Conservation (phyloP, 768 basidiomycete genomes). For the Mycena pura region DNA sequence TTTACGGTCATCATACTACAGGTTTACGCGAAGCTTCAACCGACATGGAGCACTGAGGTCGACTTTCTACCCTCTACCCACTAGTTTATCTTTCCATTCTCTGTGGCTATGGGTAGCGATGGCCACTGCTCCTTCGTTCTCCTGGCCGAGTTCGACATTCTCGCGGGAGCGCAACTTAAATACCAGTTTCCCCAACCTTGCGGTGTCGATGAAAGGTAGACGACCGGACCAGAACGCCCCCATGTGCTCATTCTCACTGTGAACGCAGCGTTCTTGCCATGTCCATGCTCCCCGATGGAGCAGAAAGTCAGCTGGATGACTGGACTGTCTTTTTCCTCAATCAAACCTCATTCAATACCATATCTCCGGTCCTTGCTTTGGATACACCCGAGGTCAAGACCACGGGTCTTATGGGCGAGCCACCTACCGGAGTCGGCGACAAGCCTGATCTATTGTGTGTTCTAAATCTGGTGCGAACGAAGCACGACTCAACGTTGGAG, state of each 20-base stretch:
- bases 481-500: slow-evolving; percentile 72
- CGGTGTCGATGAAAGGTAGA: slow-evolving; percentile 93
- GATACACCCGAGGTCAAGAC: slow-evolving; percentile 52
- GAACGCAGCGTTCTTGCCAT: slow-evolving; percentile 83
- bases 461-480: slow-evolving; percentile 79
- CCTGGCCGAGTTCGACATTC: slow-evolving; percentile 98
- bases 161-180: slow-evolving; percentile 89
- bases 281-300: slow-evolving; percentile 98
- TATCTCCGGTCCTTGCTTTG: slow-evolving; percentile 80
- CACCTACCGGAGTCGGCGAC: slow-evolving; percentile 32
- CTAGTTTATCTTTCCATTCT: neutral
- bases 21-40: too few species aligned
- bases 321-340: slow-evolving; percentile 99
- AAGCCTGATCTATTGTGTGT: slow-evolving; percentile 68
- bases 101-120: slow-evolving; percentile 60
- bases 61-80: neutral
- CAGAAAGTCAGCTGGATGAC: slow-evolving; percentile 92
- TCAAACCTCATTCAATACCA: slow-evolving; percentile 88
- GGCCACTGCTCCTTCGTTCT: slow-evolving; percentile 92
- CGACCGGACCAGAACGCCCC: slow-evolving; percentile 30
- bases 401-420: slow-evolving; percentile 28
- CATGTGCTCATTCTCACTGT: slow-evolving; percentile 16
- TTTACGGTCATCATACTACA: too few species aligned
- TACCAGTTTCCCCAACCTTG: slow-evolving; percentile 97
- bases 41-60: neutral